Percentiles rank a stretch among this genome's conserved stretches.
These are phyloP conservation scores for Lactarius sanguifluus DNA, from an alignment of 768 basidiomycete genomes.

Conservation along the genomic window DNA sequence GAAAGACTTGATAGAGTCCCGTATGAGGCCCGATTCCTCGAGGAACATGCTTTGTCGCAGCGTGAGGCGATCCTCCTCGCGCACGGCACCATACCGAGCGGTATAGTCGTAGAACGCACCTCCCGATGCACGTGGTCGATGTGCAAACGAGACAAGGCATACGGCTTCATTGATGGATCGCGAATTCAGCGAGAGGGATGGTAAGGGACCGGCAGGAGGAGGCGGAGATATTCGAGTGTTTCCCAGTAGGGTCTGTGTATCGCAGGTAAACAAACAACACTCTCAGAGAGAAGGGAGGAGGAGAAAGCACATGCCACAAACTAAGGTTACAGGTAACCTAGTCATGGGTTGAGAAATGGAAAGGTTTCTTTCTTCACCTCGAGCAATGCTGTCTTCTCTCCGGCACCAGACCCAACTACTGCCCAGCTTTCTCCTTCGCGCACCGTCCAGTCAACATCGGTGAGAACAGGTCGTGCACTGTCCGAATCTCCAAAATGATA, in stretches of 20 bases:
- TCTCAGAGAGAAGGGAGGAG: not conserved
- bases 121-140: slow-evolving; percentile 53
- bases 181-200: slow-evolving; percentile 51
- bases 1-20: slow-evolving; percentile 16
- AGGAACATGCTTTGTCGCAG: slow-evolving; percentile 63
- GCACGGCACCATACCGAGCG: slow-evolving; percentile 84
- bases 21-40: slow-evolving; percentile 31
- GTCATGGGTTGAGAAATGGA: too few relatives aligned
- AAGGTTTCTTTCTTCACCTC: slow-evolving; percentile 47
- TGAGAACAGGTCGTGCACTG: slow-evolving; percentile 47
- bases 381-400: slow-evolving; percentile 60
- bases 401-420: slow-evolving; percentile 62
- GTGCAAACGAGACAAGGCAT: slow-evolving; percentile 65
- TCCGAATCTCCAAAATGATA: slow-evolving; percentile 61
- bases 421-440: slow-evolving; percentile 71
- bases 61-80: slow-evolving; percentile 81
- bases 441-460: slow-evolving; percentile 57
- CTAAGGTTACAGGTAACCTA: not conserved
- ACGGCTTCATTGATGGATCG: slow-evolving; percentile 47
- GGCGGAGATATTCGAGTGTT: slow-evolving; percentile 68
- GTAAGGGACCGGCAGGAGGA: slow-evolving; percentile 73
- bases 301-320: not conserved
- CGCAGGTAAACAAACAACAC: slow-evolving; percentile 2
- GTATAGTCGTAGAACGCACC: slow-evolving; percentile 91
- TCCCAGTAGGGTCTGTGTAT: slow-evolving; percentile 60